Base-by-base conservation (phyloP, 768 basidiomycete genomes). In the Amanita molliuscula region DNA sequence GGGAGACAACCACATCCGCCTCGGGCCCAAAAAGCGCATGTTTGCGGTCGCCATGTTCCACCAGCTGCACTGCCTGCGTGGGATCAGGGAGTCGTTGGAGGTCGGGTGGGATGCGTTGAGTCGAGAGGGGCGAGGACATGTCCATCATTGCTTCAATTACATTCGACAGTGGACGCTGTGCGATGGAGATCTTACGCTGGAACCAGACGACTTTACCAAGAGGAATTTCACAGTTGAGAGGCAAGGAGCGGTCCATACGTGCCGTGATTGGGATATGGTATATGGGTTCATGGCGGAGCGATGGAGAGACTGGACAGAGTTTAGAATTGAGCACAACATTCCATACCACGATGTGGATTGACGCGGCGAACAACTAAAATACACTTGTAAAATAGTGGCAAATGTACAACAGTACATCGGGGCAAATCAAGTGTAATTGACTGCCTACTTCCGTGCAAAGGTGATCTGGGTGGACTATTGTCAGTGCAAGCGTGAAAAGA, bases 371-470 rank as follows among this genome's bases (percentile, higher is more conserved):
- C 18, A 31, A 31, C 18, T 37, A 37, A 37, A 16, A 16, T 40
- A 20, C 10, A 18, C 18, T 2, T 18, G 15, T 16, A 8, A 35
- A 15, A 35, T 15, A 11, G 35, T 35, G 16, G 13, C 10, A 34
- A 34, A 34, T 3, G n/a, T 34, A 44, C 16, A 25, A 26, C 26
- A 44, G 11, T 44, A 44, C 31, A 44, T 31, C 25, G 15, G 11
- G 25, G 10, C 3, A 20, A 23, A 23, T 35, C 5, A 37, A 26
- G 36, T 8, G 35, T 13, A 20, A 20, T 3, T 21, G 7, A 25
- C 18, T 6, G 33, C n/a, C 58, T 75, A 85, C 62, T 84, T 85
- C 67, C 83, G 80, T 48, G 83, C 83, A 58, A 83, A 85, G 26
- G 83, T 85, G 56, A 85, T 82, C 82, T 84, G 6, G 15, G 21